Base-by-base conservation (phyloP, 306 rosid genomes). In the Albizia julibrissin region DNA sequence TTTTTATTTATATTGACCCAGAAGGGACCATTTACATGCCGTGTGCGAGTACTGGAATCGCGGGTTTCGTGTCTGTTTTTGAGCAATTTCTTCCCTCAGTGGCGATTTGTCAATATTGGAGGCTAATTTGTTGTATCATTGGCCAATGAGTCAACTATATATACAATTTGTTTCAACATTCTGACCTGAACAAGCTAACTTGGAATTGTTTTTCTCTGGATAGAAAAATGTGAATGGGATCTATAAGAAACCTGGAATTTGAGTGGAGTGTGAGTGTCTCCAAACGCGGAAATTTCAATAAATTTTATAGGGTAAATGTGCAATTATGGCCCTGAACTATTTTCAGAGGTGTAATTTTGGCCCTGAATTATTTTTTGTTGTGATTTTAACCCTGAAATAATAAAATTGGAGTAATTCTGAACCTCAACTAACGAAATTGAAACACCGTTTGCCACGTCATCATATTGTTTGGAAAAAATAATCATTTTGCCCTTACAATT, bases 21-120 rank as follows among this genome's bases (percentile, higher is more conserved):
- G 12, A 37, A 46, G 50, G 83, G 79, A 78, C 82, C 86, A 64
- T 75, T 66, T 69, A 69, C 29, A 2, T 80, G 89, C 49, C 69
- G 69, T 76, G 82, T 62, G 64, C 49, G 72, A 27, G 37, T 72
- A 37, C 12, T 66, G 52, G 18, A 15, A 1, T 39, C 18, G 56
- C 50, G 76, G 82, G 50, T 67, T 69, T 49, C 34, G 33, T 83
- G 72, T 59, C 50, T 66, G 73, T 50, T 67, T 31, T 54, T 46
- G 40, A 10, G 52, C 61, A n/a, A 64, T 13, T 18, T 43, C 31
- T 59, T 59, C 8, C 34, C 50, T 50, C 49, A 21, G 22, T 58
- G 62, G 6, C 76, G 43, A 16, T 72, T 76, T 76, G 82, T 88
- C 88, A 81, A 82, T n/a, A 31, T 59, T 84, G 83, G 74, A 67